phyloP scores from a whole-genome alignment of 495 filamentous ascomycete species.

The Astrothelium subdiscretum region DNA sequence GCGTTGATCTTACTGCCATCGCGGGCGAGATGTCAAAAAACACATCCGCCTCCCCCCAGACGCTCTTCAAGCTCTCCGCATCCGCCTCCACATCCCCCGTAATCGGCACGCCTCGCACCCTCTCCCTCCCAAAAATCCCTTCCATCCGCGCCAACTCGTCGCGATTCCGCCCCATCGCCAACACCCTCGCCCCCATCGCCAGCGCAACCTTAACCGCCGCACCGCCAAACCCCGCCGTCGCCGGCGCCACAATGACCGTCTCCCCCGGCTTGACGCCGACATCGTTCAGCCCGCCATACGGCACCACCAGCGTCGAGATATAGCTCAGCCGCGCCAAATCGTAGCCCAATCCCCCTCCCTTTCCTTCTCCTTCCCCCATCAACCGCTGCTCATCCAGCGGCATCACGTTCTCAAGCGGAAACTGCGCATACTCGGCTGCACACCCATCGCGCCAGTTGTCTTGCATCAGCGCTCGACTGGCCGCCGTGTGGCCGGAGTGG shows the following conservation, averaged over 20 bases:
- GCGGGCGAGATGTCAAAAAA: conserved; percentile 40
- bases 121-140: conserved; percentile 4
- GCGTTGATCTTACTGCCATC: conserved; percentile 25
- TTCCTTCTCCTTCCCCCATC: conserved; percentile 18
- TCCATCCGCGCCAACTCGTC: conserved; percentile 14
- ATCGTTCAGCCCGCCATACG: conserved; percentile 41
- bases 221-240: conserved; percentile 24
- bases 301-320: conserved; percentile 28
- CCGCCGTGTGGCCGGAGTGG: conserved; percentile 16
- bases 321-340: conserved; percentile 26
- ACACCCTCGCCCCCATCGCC: conserved; percentile 26
- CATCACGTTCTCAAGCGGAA: conserved; percentile 38
- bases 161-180: conserved; percentile 21
- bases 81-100: conserved; percentile 15
- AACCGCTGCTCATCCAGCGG: conserved; percentile 33
- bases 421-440: conserved; percentile 31
- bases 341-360: conserved; percentile 30
- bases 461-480: conserved; percentile 20
- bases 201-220: conserved; percentile 19
- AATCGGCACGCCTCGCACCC: conserved; percentile 11
- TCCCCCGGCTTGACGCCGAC: conserved; percentile 32
- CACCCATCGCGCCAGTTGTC: conserved; percentile 29
- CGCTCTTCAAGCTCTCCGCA: conserved; percentile 3
- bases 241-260: conserved; percentile 23
- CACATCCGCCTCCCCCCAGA: conserved; percentile 27